Evolutionary conservation across 2,329 filamentous ascomycete species (phyloP), one percentile per base, ranked within the genome.

Genomic region (Myriosclerotinia scirpicola): DNA sequence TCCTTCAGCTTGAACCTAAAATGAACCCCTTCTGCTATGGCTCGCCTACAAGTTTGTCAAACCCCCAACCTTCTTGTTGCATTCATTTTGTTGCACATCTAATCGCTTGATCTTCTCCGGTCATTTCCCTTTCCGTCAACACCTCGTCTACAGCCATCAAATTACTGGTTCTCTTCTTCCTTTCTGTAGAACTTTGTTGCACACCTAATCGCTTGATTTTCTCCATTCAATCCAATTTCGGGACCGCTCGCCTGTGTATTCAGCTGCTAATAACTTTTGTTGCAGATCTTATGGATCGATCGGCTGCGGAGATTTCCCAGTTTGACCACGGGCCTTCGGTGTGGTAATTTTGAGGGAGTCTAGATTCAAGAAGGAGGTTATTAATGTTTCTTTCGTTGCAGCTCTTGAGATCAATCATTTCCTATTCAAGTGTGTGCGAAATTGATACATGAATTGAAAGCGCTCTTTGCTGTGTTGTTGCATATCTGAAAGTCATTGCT

Each of bases 401-500:
- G 53, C 36, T 54, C 64, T 53, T 12, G 44, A 15, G 42, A 65
- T 60, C 55, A 36, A 65, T 65, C 54, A 54, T 65, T 65, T 60
- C 64, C 64, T 42, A 30, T 65, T 61, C 36, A 40, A 59, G 55
- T 48, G 14, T 9, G n/a, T 40, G 6, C 34, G 22, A 59, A 14
- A 59, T 59, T 64, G 53, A 46, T 20, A 34, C 3, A 22, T 22
- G 30, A 46, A n/a, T 22, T 36, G 34, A 53, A 26, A 6, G 20
- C 8, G 20, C 15, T 5, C 30, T 42, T 20, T 5, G 9, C 17
- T 63, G 34, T 54, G 22, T 42, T 59, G 63, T 65, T 65, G 63
- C 63, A 65, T 48, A 44, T 65, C 63, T 50, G 15, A 34, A 65
- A 22, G 52, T 64, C 64, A 65, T 65, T 65, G n/a, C 64, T 59